Conservation (phyloP, 345 rosid genomes). For the Erucastrum elatum region DNA sequence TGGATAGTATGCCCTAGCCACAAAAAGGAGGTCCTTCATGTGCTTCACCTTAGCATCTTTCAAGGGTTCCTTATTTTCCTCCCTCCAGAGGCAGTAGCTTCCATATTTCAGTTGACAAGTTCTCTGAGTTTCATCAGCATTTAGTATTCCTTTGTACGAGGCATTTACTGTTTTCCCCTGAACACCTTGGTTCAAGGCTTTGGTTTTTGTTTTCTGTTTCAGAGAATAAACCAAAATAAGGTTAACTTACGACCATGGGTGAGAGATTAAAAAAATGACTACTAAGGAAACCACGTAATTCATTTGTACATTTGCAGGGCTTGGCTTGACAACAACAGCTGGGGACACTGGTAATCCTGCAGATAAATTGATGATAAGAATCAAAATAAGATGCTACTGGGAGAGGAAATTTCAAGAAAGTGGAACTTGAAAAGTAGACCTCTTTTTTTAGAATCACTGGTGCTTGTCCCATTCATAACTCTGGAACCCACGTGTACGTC, state of each 20-base stretch:
- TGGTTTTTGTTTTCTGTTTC: slow-evolving; percentile 48
- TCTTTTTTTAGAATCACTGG: slow-evolving; percentile 17
- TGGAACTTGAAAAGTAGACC: slow-evolving; percentile 23
- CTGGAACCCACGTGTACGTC: slow-evolving; percentile 25
- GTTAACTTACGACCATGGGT: background rate
- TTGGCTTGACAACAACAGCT: slow-evolving; percentile 32
- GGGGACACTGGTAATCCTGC: slow-evolving; percentile 37
- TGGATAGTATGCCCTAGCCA: slow-evolving; percentile 94
- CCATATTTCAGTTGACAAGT: slow-evolving; percentile 79
- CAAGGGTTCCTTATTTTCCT: slow-evolving; percentile 76
- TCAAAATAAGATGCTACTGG: background rate
- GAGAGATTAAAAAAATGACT: background rate
- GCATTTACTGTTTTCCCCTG: slow-evolving; percentile 26
- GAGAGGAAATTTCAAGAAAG: background rate
- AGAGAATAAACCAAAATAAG: slow-evolving; percentile 6
- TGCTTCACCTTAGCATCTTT: slow-evolving; percentile 81
- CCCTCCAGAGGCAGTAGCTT: slow-evolving; percentile 94
- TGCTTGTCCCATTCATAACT: slow-evolving; percentile 26
- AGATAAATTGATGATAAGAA: slow-evolving; percentile 17
- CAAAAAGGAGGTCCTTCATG: slow-evolving; percentile 88
- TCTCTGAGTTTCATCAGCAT: slow-evolving; percentile 48
- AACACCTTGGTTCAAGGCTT: slow-evolving; percentile 19
- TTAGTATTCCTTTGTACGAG: slow-evolving; percentile 27
- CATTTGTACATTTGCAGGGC: slow-evolving; percentile 32
- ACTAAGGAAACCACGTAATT: slow-evolving; percentile 20